Evolutionary conservation across 1,139 yeast species (phyloP), one percentile per base, ranked within the genome.

Genomic region (Yamadazyma friedrichii): DNA sequence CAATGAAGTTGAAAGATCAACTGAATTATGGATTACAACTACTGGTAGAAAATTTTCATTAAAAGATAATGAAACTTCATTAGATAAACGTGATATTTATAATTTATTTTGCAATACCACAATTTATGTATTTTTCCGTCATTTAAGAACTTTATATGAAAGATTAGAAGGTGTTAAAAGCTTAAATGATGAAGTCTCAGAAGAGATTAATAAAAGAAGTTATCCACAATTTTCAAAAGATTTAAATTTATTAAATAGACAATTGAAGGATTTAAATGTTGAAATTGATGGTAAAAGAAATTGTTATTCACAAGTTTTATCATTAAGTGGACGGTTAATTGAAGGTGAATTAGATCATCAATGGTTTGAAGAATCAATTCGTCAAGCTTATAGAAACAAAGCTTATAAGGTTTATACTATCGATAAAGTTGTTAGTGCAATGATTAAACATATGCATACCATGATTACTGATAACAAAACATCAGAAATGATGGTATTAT

Each of bases 311-410:
- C 97, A 93, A 62, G 78, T 89, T 15, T 69, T 93, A 45, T 70
- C 69, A 2, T 70, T 93, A 44, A 78, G 95, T 42, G 89, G 81
- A 52, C 78, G 81, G 49, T 70, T 91, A 40, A 86, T 94, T 49
- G 95, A 88, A 54, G 96, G 96, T 24, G 95, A 89, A 32, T 70
- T 93, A 41, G 98, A 93, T 55, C 96, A 89, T 51, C 95, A 86
- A 61, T 85, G 94, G 87, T 93, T 87, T 60, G 99, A 93, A 67
- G 98, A 93, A 61, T 78, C 96, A 17, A 67, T 94, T 47, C 88
- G 99, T 50, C 97, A 91, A 69, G 97, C 95, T 0, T 93, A 88
- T 67, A 80, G 94, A 54, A 94, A 93, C 64, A 84, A 82, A 50
- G 98, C 98, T 0, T 94, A 87, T 68, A 88, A 88, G 61, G 66